Evolutionary conservation across 2,329 filamentous ascomycete genomes (phyloP).

Genomic region (Metarhizium sp.): DNA sequence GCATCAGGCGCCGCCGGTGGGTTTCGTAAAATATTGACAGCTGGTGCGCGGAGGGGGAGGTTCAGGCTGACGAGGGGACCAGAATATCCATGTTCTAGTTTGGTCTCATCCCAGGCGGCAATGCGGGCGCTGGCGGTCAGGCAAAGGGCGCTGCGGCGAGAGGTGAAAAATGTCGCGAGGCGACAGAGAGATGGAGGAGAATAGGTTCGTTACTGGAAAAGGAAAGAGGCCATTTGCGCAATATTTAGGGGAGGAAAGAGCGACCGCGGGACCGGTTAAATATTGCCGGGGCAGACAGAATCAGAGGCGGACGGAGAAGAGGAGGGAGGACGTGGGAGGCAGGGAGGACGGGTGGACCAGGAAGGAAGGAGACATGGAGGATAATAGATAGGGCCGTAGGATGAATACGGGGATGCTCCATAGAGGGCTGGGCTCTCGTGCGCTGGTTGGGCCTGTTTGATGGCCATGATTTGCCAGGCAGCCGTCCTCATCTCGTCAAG

Average conservation of each 20-base stretch:
- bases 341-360: not conserved
- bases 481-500: too few relatives aligned
- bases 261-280: not conserved
- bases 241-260: not conserved
- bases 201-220: constrained; percentile 4
- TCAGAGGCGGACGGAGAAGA: not conserved
- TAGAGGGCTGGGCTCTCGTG: too few relatives aligned
- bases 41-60: not conserved
- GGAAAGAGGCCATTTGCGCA: constrained; percentile 6
- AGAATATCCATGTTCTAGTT: not conserved
- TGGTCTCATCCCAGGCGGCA: not conserved
- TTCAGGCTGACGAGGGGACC: not conserved
- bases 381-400: too few relatives aligned
- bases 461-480: too few relatives aligned
- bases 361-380: not conserved
- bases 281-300: not conserved
- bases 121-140: not conserved
- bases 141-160: not conserved
- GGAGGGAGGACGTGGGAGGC: not conserved
- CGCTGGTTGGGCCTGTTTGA: too few relatives aligned
- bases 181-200: not conserved
- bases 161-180: not conserved
- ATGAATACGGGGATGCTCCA: too few relatives aligned
- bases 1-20: constrained; percentile 1
- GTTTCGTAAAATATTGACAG: not conserved